Base-by-base conservation (phyloP, 2,329 filamentous ascomycete genomes). In the Microdochium paspali region DNA sequence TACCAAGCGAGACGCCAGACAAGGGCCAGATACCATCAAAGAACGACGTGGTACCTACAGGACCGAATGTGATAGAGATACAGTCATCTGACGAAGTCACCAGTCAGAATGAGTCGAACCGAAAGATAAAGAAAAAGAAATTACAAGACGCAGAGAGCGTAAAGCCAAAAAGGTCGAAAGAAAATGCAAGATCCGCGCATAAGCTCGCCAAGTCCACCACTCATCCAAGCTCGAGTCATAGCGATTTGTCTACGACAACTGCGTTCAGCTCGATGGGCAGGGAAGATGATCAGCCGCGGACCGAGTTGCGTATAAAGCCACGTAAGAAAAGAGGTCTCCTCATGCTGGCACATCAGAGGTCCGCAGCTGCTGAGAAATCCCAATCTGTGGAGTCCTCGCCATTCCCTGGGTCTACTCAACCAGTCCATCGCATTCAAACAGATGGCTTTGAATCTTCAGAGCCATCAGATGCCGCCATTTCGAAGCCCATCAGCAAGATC, bases 261-360 rank as follows among this genome's bases (percentile, higher is more conserved):
- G 35, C 12, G 12, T 20, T 21, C 6, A 9, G 13, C 4, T 18
- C 35, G 18, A 21, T 21, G 12, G 35, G 12, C 12, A 20, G 6
- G 9, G 15, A 40, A 20, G 25, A 32, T 39, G 23, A 53, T 15
- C 55, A 66, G 47, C 65, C 60, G 9, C 68, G 66, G 44, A 71
- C 71, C 18, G 69, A 73, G 50, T 58, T 77, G 30, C 67, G 68
- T 7, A 72, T 77, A 46, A 70, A 65, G 50, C 61, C 71, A 18
- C 65, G 68, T 48, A 68, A 69, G 49, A 72, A 69, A 49, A 66
- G 73, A 46, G 74, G 75, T 2, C 54, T 79, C 7, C 54, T 77
- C 40, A 64, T 77, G 59, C 46, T 74, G 4, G 63, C 68, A 1
- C 68, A 73, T 46, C 64, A 58, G 46, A 53, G 56, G 31, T n/a